These are phyloP conservation scores for Magnaporthales sp. DNA, from an alignment of 2,329 filamentous ascomycete genomes.

Conservation along the genomic window DNA sequence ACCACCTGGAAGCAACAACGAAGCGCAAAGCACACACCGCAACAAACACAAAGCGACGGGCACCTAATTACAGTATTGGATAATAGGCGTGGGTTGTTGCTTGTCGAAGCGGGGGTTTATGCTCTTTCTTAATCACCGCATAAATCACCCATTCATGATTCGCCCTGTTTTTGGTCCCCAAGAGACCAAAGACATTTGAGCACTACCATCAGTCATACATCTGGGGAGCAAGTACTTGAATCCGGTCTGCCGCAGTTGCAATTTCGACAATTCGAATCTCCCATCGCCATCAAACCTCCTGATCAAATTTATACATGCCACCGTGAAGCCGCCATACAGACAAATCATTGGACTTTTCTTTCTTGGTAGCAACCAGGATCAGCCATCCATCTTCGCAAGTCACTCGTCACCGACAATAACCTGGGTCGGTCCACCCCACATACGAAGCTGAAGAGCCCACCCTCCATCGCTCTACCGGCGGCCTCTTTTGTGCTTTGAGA, in stretches of 20 bases:
- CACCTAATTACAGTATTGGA: too few relatives aligned
- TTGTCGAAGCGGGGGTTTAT: background rate
- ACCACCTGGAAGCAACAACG: background rate
- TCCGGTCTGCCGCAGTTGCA: background rate
- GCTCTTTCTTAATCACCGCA: background rate
- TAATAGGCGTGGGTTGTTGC: background rate
- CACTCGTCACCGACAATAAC: background rate
- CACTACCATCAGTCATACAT: background rate
- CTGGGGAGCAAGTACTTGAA: background rate
- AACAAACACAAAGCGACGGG: background rate
- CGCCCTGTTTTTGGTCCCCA: background rate
- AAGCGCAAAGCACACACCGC: too few relatives aligned
- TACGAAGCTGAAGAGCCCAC: background rate
- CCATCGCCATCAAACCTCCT: background rate
- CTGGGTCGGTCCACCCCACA: background rate
- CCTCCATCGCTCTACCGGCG: background rate
- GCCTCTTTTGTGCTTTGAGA: background rate
- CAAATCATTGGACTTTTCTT: background rate
- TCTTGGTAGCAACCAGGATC: background rate
- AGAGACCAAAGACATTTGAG: background rate
- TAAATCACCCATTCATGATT: background rate
- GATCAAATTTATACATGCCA: background rate
- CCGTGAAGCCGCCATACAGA: background rate
- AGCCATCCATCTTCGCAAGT: background rate
- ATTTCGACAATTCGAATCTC: background rate